Evolutionary conservation across 495 filamentous ascomycete genomes (phyloP), one percentile per base, ranked within the genome.

Genomic region (Cairneyella variabilis): DNA sequence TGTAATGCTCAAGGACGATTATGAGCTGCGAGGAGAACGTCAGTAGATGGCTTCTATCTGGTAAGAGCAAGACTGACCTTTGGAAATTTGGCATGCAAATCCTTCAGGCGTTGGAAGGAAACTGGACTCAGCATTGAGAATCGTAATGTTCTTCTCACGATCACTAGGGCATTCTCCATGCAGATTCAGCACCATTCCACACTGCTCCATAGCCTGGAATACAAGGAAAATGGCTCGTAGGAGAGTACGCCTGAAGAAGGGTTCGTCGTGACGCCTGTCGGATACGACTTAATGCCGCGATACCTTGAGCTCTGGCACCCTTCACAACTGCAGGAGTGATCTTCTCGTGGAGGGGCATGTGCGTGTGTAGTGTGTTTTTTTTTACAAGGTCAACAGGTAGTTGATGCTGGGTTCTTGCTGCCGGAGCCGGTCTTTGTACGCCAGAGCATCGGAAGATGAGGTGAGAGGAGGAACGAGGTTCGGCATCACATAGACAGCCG

Each of bases 381-480:
- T n/a, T n/a, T 47, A 97, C 22, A 97, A 76, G 3, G 89, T 87
- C 91, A 97, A 95, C 51, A 96, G 79, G 64, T 83, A 96, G 51
- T 78, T 83, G 38, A 96, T 84, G 30, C 79, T 76, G 0, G 85
- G 84, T 43, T 86, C 87, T 58, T 91, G 71, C 46, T 77, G 73
- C 58, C 78, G 70, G 43, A 97, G 77, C 8, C 74, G 73, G 46
- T 75, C 68, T 58, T 85, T 77, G 71, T 96, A 97, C 47, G 84
- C 81, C 16, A 95, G 70, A 23, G 88, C 90, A 65, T 84, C 79
- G 51, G 77, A 71, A 37, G 91, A 84, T 14, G 80, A 88, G 3
- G 83, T 87, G 51, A 93, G 76, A 14, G 88, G 90, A 11, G 92
- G 91, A 20, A 62, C 53, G 20, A 71, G 65, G 40, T 74, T 75